A percentile compares a stretch with the other conserved stretches of the same genome.
phyloP scores from a whole-genome alignment of 2,329 filamentous ascomycete species.

The Aspergillus sclerotialis region DNA sequence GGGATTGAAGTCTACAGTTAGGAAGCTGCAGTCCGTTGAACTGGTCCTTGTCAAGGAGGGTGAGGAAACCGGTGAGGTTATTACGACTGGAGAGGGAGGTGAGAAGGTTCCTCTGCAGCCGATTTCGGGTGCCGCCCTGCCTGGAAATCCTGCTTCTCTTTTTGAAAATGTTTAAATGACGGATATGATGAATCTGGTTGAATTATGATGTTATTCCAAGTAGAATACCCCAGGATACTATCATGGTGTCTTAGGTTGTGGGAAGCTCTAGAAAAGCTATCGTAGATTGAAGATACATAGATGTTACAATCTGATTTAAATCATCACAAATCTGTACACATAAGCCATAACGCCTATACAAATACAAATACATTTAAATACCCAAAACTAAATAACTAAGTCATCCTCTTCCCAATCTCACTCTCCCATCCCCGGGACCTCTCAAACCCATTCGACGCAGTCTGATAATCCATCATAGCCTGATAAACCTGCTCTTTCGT shows the following conservation, averaged over 20 bases:
- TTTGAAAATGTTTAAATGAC: constrained; percentile 64
- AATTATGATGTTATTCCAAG: constrained; percentile 9
- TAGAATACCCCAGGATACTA: not conserved
- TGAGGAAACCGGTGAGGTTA: constrained; percentile 41
- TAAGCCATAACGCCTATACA: not conserved
- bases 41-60: constrained; percentile 62
- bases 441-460: constrained; percentile 70
- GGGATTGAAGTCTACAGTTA: constrained; percentile 68
- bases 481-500: constrained; percentile 66
- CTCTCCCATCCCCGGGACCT: constrained; percentile 71
- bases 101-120: constrained; percentile 42
- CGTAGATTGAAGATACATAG: too few species aligned
- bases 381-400: constrained; percentile 15
- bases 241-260: not conserved
- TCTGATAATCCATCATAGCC: constrained; percentile 70
- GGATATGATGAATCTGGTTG: constrained; percentile 22
- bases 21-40: constrained; percentile 59
- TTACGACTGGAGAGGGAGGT: constrained; percentile 47
- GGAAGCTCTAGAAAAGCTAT: constrained; percentile 1
- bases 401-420: constrained; percentile 78
- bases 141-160: constrained; percentile 72
- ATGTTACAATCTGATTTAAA: not conserved
- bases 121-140: constrained; percentile 65
- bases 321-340: not conserved
- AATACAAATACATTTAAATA: constrained; percentile 4